A percentile compares a stretch with the other conserved stretches of the same genome.
Evolutionary conservation across 2,329 filamentous ascomycete genomes (phyloP).

Genomic region (Cadophora gregata): DNA sequence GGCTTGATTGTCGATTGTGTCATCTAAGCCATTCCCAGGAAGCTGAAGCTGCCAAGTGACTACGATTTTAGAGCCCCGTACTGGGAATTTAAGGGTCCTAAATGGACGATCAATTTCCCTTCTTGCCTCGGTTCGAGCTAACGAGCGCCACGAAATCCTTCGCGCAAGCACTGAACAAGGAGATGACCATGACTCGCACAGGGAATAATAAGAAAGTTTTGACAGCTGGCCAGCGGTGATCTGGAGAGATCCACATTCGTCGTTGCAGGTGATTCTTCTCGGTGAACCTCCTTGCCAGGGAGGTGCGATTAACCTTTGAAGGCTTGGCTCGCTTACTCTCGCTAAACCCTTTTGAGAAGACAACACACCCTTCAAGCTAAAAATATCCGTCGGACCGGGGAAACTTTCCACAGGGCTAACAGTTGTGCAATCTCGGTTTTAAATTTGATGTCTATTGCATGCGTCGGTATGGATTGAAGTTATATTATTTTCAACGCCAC

Average conservation of each 20-base stretch:
- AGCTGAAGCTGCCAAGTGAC: not conserved
- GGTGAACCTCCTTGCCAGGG: not conserved
- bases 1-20: no score
- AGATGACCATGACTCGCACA: not conserved
- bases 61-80: not conserved
- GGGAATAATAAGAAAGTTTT: no score
- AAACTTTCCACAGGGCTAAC: not conserved
- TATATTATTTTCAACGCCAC: no score
- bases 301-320: not conserved
- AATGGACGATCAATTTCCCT: not conserved
- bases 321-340: conserved; percentile 3
- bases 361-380: not conserved
- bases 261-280: not conserved
- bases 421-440: not conserved
- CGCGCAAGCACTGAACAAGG: not conserved
- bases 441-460: not conserved
- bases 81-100: not conserved
- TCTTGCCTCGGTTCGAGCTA: not conserved
- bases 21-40: not conserved
- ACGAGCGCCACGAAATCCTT: not conserved
- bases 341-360: not conserved
- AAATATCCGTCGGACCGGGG: not conserved
- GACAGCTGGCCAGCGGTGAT: not conserved
- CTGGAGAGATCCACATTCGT: not conserved
- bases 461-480: not conserved